These are phyloP conservation scores for Cryptococcus sp. DNA, from an alignment of 1,284 basidiomycete species.

Conservation along the genomic window DNA sequence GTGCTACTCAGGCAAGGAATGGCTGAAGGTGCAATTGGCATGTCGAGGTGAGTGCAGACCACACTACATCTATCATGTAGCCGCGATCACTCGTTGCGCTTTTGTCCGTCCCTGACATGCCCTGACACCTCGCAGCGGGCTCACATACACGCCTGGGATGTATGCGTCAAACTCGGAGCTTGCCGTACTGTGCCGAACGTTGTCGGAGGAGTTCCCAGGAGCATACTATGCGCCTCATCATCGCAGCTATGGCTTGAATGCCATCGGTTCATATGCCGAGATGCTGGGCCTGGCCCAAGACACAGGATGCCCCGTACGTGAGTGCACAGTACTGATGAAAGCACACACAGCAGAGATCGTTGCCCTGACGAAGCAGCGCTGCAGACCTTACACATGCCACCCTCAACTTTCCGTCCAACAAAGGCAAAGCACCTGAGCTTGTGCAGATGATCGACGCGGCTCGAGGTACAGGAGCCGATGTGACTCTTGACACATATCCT, in stretches of 20 bases:
- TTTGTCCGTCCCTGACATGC: not conserved
- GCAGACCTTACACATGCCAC: slow-evolving; percentile 51
- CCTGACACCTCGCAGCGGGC: slow-evolving; percentile 26
- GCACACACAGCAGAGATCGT: not conserved
- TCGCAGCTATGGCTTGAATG: slow-evolving; percentile 44
- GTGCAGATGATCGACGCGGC: slow-evolving; percentile 39
- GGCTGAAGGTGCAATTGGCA: slow-evolving; percentile 48
- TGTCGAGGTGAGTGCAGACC: slow-evolving; percentile 38
- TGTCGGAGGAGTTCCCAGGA: slow-evolving; percentile 37
- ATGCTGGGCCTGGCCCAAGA: slow-evolving; percentile 42
- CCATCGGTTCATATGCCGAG: slow-evolving; percentile 45
- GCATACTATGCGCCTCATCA: slow-evolving; percentile 51
- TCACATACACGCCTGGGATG: slow-evolving; percentile 53
- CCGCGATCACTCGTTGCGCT: no score
- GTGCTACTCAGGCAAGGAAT: slow-evolving; percentile 35
- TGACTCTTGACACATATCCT: slow-evolving; percentile 50
- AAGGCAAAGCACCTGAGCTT: slow-evolving; percentile 38
- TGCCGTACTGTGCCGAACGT: slow-evolving; percentile 30
- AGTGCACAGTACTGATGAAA: slow-evolving; percentile 10
- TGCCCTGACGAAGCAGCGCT: not conserved
- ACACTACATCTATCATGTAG: no score
- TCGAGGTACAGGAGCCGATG: slow-evolving; percentile 30
- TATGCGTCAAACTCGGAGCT: slow-evolving; percentile 50
- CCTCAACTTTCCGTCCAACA: slow-evolving; percentile 50
- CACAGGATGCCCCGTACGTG: slow-evolving; percentile 45